These are phyloP conservation scores for Priceomyces medius DNA, from an alignment of 805 yeast species.

Conservation along the genomic window DNA sequence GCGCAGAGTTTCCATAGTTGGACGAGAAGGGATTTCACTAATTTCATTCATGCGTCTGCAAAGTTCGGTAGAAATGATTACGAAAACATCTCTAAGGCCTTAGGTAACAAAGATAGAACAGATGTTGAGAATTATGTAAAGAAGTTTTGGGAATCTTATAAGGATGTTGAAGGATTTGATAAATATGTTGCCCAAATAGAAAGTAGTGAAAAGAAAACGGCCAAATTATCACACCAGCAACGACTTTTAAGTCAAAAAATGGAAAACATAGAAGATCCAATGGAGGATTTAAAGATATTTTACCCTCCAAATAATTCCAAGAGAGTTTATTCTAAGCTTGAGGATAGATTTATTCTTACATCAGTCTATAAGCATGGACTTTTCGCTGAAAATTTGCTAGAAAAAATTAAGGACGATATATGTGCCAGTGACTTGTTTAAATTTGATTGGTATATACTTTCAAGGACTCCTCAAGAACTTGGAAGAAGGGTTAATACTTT, in stretches of 20 bases:
- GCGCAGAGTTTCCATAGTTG: constrained; percentile 61
- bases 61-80: constrained; percentile 59
- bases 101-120: constrained; percentile 55
- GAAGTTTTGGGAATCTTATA: constrained; percentile 62
- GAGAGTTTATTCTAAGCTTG: constrained; percentile 64
- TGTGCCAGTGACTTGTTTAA: constrained; percentile 56
- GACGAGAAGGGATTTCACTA: constrained; percentile 74
- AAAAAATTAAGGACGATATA: constrained; percentile 65
- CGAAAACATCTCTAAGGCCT: constrained; percentile 49
- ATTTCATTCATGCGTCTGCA: constrained; percentile 67
- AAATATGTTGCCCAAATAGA: constrained; percentile 72
- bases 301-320: constrained; percentile 86
- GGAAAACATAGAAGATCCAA: constrained; percentile 53
- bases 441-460: constrained; percentile 71
- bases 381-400: constrained; percentile 56
- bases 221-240: constrained; percentile 55
- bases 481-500: constrained; percentile 69
- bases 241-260: constrained; percentile 53
- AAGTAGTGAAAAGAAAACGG: constrained; percentile 66
- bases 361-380: constrained; percentile 67
- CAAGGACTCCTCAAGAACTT: constrained; percentile 70
- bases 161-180: constrained; percentile 66
- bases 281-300: constrained; percentile 61
- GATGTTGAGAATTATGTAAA: constrained; percentile 61
- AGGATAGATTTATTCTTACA: constrained; percentile 65